phyloP scores from a whole-genome alignment of 345 rosid genomes.

The Microcos paniculata region DNA sequence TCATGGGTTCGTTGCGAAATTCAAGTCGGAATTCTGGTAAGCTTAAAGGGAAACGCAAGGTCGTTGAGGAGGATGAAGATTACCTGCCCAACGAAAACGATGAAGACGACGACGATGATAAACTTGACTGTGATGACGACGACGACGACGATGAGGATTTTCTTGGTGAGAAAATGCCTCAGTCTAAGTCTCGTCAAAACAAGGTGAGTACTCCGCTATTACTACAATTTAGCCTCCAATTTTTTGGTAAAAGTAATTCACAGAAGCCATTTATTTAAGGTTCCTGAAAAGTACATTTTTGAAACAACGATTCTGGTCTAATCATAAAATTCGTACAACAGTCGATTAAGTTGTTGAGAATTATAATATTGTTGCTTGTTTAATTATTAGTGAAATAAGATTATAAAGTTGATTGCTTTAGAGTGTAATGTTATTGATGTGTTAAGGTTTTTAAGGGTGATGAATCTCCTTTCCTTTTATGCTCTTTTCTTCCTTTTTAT shows the following conservation, averaged over 20 bases:
- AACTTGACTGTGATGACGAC: conserved; percentile 13
- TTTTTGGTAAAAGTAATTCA: background rate
- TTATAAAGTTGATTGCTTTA: conserved; percentile 1
- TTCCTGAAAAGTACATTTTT: background rate
- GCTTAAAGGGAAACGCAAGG: conserved; percentile 46
- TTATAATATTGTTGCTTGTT: background rate
- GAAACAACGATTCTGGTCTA: background rate
- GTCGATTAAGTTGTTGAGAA: background rate
- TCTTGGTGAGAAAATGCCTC: conserved; percentile 23
- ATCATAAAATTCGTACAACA: background rate
- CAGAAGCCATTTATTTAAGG: background rate
- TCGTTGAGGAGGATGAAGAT: conserved; percentile 63
- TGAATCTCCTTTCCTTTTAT: background rate
- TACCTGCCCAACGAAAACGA: conserved; percentile 43
- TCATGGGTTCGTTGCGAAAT: conserved; percentile 36
- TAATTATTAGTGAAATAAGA: background rate
- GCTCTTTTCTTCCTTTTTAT: background rate
- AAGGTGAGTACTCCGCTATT: conserved; percentile 23
- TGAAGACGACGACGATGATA: conserved; percentile 28
- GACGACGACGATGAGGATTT: conserved; percentile 35
- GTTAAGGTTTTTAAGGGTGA: background rate
- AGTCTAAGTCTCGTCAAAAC: conserved; percentile 34
- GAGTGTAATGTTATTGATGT: background rate
- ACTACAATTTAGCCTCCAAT: background rate
- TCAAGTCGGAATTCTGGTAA: conserved; percentile 20